Base-by-base conservation (phyloP, 2,329 filamentous ascomycete species). In the Fusarium protoensiforme region DNA sequence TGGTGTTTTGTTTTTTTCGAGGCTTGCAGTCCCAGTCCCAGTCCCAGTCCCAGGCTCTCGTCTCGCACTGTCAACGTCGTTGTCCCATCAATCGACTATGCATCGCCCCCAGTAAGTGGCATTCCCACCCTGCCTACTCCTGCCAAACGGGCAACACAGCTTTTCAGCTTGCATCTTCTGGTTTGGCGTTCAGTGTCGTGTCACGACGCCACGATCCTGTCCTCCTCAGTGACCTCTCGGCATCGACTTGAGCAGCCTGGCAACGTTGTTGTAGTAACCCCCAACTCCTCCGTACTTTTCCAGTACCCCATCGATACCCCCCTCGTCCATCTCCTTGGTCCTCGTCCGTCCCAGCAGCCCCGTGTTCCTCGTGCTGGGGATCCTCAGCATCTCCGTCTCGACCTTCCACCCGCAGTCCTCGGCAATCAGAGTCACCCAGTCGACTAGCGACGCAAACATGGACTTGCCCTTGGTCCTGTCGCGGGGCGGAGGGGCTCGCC, bases 321-420 rank as follows among this genome's bases (percentile, higher is more conserved):
- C 72, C 11, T 84, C 76, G 4, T 75, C 76, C 1, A 65, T 48
- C 0, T 71, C 54, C 56, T 68, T 75, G 6, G 75, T 78, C 57
- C 83, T 82, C 48, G 79, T 82, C 35, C 94, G 88, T 5, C 95
- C 95, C 43, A 98, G 80, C 33, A 99, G 85, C 1, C 92, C 94
- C 20, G 92, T 91, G 81, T 98, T 98, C 70, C 96, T 87, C 41
- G 96, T 98, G 81, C 94, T 97, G 1, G 96, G 96, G 71, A 99
- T 98, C 53, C 96, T 88, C 77, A 99, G 82, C 86, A 96, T 91
- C 77, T 98, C 96, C 71, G 89, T 93, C 82, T 98, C 94, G 1
- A 94, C 88, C 7, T 87, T 83, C 87, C 92, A 98, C 2, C 93
- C 93, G 71, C 94, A 90, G 65, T 93, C 91, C 35, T 85, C 84